phyloP scores from a whole-genome alignment of 148 eudicot species.

The Rhododendron henanense region DNA sequence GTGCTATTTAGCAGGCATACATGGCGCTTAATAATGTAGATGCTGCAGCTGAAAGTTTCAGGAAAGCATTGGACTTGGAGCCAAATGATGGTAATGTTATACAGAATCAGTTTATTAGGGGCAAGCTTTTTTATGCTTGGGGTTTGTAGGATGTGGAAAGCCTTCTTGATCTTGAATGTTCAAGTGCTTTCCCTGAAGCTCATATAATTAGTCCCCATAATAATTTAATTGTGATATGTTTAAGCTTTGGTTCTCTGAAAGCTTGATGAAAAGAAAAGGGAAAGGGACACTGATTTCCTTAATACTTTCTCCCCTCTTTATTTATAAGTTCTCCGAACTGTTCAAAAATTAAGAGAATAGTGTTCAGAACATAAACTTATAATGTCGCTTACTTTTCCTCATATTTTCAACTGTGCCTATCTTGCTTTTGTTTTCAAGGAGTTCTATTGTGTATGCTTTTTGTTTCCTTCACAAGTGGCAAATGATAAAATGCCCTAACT shows the following conservation, averaged over 20 bases:
- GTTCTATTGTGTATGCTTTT: neutral
- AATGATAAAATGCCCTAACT: neutral
- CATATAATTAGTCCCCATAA: neutral
- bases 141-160: neutral
- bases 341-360: neutral
- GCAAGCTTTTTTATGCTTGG: neutral
- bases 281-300: neutral
- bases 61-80: constrained; percentile 62
- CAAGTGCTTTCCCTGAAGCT: constrained; percentile 1
- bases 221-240: neutral
- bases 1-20: constrained; percentile 42
- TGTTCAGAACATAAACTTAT: neutral
- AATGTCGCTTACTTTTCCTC: neutral
- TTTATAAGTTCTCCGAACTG: neutral
- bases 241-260: neutral
- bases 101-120: neutral
- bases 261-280: neutral
- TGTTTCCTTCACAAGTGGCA: neutral
- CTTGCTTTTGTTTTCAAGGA: neutral
- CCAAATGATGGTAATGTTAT: constrained; percentile 59
- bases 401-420: neutral
- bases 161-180: neutral
- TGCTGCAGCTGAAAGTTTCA: constrained; percentile 69
- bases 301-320: neutral
- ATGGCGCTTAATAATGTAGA: constrained; percentile 66